Base-by-base conservation (phyloP, 2,329 filamentous ascomycete genomes). In the Exophiala aquamarina region DNA sequence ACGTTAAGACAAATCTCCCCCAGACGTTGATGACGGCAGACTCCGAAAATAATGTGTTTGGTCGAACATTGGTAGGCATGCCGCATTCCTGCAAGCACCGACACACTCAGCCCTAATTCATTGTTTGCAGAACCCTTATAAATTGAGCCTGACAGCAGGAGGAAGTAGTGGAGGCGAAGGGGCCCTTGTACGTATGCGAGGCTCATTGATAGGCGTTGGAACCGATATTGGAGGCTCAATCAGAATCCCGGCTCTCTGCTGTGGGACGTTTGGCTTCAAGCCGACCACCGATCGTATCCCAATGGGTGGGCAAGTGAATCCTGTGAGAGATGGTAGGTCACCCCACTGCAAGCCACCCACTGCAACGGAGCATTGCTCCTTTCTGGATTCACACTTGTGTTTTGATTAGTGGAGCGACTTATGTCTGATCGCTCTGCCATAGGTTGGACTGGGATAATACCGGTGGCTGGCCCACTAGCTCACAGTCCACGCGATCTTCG, bases 81-180 rank as follows among this genome's bases (percentile, higher is more conserved):
- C 20, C n/a, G 11, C 13, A 36, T 18, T 32, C 13, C 1, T 13
- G 9, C 15, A 18, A 38, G 20, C 35, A n/a, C n/a, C n/a, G n/a
- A n/a, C n/a, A n/a, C n/a, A n/a, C n/a, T n/a, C n/a, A 44, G 23
- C 44, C 21, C 20, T 29, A n/a, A 17, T 9, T 9, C 21, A n/a
- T n/a, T n/a, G n/a, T 9, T 31, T 67, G 72, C 7, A 76, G 29
- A 87, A 86, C 59, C 84, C 85, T 0, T 69, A 76, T 46, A 85
- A 86, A 48, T 72, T 78, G 1, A 67, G 72, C 17, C 69, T 83
- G 18, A 81, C 77, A 0, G 74, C 81, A 0, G 85, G 85, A 4
- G 85, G 86, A 3, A 81, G 76, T 11, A 81, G 78, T 0, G 84
- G 84, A 8, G 85, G 85, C 7, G 83, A 86, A 61, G 82, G 75